Evolutionary conservation across 2,329 filamentous ascomycete genomes (phyloP), one percentile per base, ranked within the genome.

Genomic region (Daldinia eschscholtzii): DNA sequence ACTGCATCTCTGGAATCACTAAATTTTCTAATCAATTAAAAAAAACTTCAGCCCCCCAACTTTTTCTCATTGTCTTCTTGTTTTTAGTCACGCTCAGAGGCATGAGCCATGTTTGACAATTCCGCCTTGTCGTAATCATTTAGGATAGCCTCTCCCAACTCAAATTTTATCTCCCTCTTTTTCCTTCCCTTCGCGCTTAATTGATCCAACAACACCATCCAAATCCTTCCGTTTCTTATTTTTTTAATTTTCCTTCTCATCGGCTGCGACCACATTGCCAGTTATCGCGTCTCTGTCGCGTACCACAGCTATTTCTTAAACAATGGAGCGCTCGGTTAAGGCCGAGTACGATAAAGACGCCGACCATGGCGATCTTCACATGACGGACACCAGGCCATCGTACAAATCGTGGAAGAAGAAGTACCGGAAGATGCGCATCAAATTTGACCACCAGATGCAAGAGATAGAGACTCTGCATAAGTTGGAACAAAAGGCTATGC

Each of bases 401-500:
- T 89, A 91, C 80, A 91, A 88, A 77, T 91, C 89, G 50, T 91
- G 87, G 85, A 93, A 93, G 87, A 97, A 97, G 83, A 99, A 99
- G 85, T 99, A 97, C 80, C 91, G 92, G 76, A 97, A 97, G 86
- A 93, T 96, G 89, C 91, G 92, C 81, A 86, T 91, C 78, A 84
- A 86, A 30, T 97, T 96, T 77, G 92, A 96, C 74, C 85, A 89
- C 57, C 89, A 89, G 76, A 93, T 94, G 88, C 88, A 91, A 64
- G 89, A 93, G 72, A 92, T 93, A 79, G 96, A 97, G 81, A 87
- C 90, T 61, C 86, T 96, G 67, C 96, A 96, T 81, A 89, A 89
- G 75, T 86, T 92, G 61, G 94, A 96, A 80, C 92, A 93, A 79
- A 91, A 91, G 80, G 92, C 94, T 39, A 89, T 92, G 68, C 89